Conservation (phyloP, 768 basidiomycete genomes). For the Mycena pura region DNA sequence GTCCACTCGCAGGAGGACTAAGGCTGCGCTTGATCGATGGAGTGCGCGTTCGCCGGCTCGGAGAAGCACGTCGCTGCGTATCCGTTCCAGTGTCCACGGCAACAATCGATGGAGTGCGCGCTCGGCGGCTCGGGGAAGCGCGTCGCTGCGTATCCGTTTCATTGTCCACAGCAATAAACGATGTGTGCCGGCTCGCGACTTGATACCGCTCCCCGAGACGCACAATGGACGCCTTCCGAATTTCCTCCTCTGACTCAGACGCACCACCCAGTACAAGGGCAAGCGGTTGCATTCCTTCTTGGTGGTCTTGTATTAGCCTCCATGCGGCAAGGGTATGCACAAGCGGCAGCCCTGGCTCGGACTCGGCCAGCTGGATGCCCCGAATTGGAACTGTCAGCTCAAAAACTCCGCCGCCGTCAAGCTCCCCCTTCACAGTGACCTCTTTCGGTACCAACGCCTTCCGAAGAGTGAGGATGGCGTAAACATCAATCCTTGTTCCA, state of each 20-base stretch:
- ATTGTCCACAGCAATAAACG: slow-evolving; percentile 60
- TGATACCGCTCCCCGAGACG: slow-evolving; percentile 58
- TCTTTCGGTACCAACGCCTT: slow-evolving; percentile 37
- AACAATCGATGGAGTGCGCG: slow-evolving; percentile 37
- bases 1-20: background rate
- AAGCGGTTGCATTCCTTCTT: slow-evolving; percentile 42
- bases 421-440: slow-evolving; percentile 41
- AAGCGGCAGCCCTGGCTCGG: slow-evolving; percentile 40
- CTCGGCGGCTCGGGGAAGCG: background rate
- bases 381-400: slow-evolving; percentile 39
- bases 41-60: background rate
- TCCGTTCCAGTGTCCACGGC: slow-evolving; percentile 46
- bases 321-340: slow-evolving; percentile 64
- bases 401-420: slow-evolving; percentile 41
- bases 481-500: slow-evolving; percentile 42
- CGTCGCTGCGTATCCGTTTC: slow-evolving; percentile 29
- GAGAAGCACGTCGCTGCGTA: background rate
- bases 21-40: too few species aligned
- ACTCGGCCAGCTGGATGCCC: slow-evolving; percentile 41
- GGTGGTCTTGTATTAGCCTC: slow-evolving; percentile 58
- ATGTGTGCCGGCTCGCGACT: slow-evolving; percentile 58
- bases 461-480: slow-evolving; percentile 40
- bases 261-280: slow-evolving; percentile 35
- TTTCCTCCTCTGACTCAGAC: slow-evolving; percentile 40
- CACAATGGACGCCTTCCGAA: slow-evolving; percentile 53